Base-by-base conservation (phyloP, 306 rosid species). In the Pyrus communis region DNA sequence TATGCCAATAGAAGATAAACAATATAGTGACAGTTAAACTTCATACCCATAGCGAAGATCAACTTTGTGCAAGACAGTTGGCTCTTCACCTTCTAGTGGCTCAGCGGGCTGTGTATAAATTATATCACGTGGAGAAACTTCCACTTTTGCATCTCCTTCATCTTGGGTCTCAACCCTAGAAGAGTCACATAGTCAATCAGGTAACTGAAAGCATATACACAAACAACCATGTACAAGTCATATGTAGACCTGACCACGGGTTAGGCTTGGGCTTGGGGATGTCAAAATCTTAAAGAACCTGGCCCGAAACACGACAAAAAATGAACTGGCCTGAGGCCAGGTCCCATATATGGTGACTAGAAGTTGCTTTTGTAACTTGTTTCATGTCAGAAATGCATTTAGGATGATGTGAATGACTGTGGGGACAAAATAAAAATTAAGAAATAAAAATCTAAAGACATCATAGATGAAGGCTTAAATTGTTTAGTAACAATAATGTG, bases 131-230 rank as follows among this genome's bases (percentile, higher is more conserved):
- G 99, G 99, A 84, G 96, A 92, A 86, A 84, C 85, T 78, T 92
- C 99, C 75, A 95, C 88, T 85, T 88, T 95, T 17, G 99, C 96
- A 84, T 95, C 96, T 73, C 99, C 97, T 78, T 89, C 97, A 85
- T 95, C 99, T 82, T 95, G 97, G 58, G 99, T 91, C 86, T 95
- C 99, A 76, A 84, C 97, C 99, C 99, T 95, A 80, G 73, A 75
- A 79, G 42, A 66, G 82, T 78, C 84, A 84, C 5, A 85, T 67
- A 65, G 78, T 28, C 58, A 74, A 73, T 76, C 61, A 82, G 77
- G 51, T 22, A 63, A 54, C 11, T 30, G 55, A 73, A 54, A 33
- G 5, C 57, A 38, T 67, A 74, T 67, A 70, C 52, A 25, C 30
- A 70, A 12, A 52, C 60, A 67, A 35, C 60, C 38, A 12, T 62